Base-by-base conservation (phyloP, 306 rosid species). In the Hippophae gyantsensis region DNA sequence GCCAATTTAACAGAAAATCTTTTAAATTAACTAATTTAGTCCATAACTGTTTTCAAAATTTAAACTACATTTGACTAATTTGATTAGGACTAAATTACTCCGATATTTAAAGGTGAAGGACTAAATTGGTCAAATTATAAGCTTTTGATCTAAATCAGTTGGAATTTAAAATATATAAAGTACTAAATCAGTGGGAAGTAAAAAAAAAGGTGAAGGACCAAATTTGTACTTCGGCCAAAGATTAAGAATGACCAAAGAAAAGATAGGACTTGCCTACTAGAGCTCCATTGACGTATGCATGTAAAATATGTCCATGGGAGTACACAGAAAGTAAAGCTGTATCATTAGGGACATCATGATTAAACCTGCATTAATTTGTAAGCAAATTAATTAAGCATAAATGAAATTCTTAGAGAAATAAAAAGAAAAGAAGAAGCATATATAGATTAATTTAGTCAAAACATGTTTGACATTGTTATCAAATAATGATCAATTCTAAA, bases 281-380 rank as follows among this genome's bases (percentile, higher is more conserved):
- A 58, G 18, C 79, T 67, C 93, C 95, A 48, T 92, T 86, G 67
- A 83, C 58, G 58, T 81, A 85, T 3, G 81, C 76, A 61, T 82
- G 96, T 77, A 92, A 45, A 54, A 78, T 83, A 62, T 92, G 96
- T 42, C 95, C 87, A 6, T 23, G 63, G 60, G 93, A 81, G 52
- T 52, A 8, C 49, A 81, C 90, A 44, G 67, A 65, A 8, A 92
- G 85, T 42, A 40, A 58, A 47, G 81, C 71, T 54, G 60, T 64
- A 46, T 69, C 58, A 48, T 54, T 54, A 10, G 76, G 72, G 27
- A 60, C 59, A 68, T 69, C 80, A 5, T 71, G 70, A 40, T 56
- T 56, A 57, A 60, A 42, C 69, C 83, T 78, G 69, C 54, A 61
- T 43, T 57, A 65, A 42, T 11, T 13, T 32, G 6, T 12, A 56